Evolutionary conservation across 352 stramenopile species (phyloP).

Genomic region (Phytophthora sojae): DNA sequence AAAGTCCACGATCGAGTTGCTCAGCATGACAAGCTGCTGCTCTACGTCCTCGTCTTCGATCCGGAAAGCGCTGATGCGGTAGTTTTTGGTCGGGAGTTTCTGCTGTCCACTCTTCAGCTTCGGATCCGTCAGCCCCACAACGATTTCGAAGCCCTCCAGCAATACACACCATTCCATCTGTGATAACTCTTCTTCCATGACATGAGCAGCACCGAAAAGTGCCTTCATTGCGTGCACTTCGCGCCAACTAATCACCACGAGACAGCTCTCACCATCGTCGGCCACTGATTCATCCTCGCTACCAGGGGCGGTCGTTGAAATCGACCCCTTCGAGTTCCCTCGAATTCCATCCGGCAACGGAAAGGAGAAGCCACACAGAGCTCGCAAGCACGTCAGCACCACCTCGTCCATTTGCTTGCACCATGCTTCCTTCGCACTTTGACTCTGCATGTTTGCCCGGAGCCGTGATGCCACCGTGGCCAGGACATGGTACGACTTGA

Average conservation of each 20-base stretch:
- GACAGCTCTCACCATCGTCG: slow-evolving; percentile 71
- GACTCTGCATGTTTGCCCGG: slow-evolving; percentile 57
- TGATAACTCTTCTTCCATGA: slow-evolving; percentile 87
- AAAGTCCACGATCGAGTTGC: slow-evolving; percentile 87
- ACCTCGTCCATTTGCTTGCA: slow-evolving; percentile 79
- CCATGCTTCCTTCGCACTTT: slow-evolving; percentile 44
- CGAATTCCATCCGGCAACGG: slow-evolving; percentile 71
- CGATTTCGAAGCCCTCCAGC: slow-evolving; percentile 84
- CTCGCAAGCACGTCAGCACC: slow-evolving; percentile 72
- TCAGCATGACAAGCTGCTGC: slow-evolving; percentile 87
- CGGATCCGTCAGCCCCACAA: slow-evolving; percentile 72
- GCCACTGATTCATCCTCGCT: slow-evolving; percentile 43
- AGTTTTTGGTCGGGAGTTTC: slow-evolving; percentile 78
- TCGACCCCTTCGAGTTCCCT: slow-evolving; percentile 46
- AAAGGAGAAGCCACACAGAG: slow-evolving; percentile 84
- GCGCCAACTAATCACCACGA: slow-evolving; percentile 78
- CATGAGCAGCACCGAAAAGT: slow-evolving; percentile 82
- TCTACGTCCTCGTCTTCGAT: slow-evolving; percentile 89
- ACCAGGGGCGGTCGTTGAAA: slow-evolving; percentile 38
- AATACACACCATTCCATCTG: slow-evolving; percentile 80
- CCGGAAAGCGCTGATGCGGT: slow-evolving; percentile 75
- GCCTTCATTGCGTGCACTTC: slow-evolving; percentile 92
- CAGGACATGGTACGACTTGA: slow-evolving; percentile 88
- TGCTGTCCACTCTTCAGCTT: slow-evolving; percentile 81
- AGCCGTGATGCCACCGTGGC: slow-evolving; percentile 78